Evolutionary conservation across 2,329 filamentous ascomycete genomes (phyloP).

Genomic region (Botrytis fragariae): DNA sequence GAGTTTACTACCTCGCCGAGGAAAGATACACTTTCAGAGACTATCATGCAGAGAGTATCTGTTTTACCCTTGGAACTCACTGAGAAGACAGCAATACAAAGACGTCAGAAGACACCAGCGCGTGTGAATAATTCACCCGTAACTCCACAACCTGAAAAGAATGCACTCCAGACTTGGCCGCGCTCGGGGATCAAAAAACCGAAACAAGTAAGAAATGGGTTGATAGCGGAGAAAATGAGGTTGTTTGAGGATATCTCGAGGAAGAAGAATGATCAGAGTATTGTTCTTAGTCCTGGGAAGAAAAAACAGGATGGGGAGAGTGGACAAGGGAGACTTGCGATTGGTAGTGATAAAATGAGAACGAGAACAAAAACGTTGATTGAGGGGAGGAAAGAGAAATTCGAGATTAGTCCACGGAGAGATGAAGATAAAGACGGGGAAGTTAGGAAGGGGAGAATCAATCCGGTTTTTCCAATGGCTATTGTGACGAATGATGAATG

Average conservation of each 20-base stretch:
- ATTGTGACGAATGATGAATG: not conserved
- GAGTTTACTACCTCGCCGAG: not conserved
- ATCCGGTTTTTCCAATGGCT: not conserved
- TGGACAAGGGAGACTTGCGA: not conserved
- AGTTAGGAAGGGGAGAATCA: not conserved
- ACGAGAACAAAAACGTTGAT: not conserved
- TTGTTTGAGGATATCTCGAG: slow-evolving; percentile 28
- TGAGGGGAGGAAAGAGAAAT: slow-evolving; percentile 1
- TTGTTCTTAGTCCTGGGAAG: not conserved
- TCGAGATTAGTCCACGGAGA: slow-evolving; percentile 3
- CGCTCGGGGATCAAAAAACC: not conserved
- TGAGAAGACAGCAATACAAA: not conserved
- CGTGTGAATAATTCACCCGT: not conserved
- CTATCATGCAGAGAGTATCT: not conserved
- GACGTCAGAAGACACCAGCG: not conserved
- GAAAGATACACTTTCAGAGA: not conserved
- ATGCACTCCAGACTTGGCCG: not conserved
- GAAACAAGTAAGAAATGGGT: slow-evolving; percentile 22
- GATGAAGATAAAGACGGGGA: not conserved
- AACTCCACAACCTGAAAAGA: not conserved
- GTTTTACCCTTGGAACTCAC: not conserved
- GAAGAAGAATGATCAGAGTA: not conserved
- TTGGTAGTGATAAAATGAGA: not conserved
- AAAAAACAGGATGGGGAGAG: slow-evolving; percentile 12
- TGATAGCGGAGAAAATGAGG: slow-evolving; percentile 32